These are phyloP conservation scores for Dothideomycetes sp. DNA, from an alignment of 2,329 filamentous ascomycete genomes.

Conservation along the genomic window DNA sequence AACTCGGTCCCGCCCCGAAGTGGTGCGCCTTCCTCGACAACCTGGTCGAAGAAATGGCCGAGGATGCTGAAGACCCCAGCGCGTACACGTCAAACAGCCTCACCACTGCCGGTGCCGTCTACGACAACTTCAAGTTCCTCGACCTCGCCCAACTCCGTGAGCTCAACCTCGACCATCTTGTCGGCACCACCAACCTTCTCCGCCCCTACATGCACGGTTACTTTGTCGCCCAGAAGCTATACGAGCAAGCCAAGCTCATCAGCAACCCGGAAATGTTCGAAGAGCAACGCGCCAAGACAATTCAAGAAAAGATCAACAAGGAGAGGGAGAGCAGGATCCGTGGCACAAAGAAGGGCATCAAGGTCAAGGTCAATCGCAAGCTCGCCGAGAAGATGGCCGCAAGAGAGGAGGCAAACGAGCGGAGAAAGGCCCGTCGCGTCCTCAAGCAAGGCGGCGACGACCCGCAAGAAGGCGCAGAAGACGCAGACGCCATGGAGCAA, in stretches of 20 bases:
- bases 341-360: conserved; percentile 74
- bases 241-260: conserved; percentile 88
- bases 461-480: conserved; percentile 13
- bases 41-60: conserved; percentile 96
- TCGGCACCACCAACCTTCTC: conserved; percentile 81
- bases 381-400: conserved; percentile 53
- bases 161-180: conserved; percentile 75
- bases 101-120: conserved; percentile 57
- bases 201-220: conserved; percentile 98
- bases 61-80: conserved; percentile 56
- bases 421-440: conserved; percentile 33
- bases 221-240: conserved; percentile 89
- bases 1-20: conserved; percentile 81
- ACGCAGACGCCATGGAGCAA: conserved; percentile 46
- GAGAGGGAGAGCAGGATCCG: conserved; percentile 91
- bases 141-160: conserved; percentile 75
- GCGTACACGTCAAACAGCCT: conserved; percentile 32
- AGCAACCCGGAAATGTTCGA: conserved; percentile 91
- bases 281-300: conserved; percentile 78
- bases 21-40: conserved; percentile 98
- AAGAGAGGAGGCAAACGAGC: conserved; percentile 56
- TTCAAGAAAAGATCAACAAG: conserved; percentile 93
- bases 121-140: conserved; percentile 99
- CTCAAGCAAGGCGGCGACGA: conserved; percentile 51
- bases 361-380: conserved; percentile 78